A percentile compares a stretch with the other conserved stretches of the same genome.
Evolutionary conservation across 2,329 filamentous ascomycete genomes (phyloP).

Genomic region (Magnaporthiopsis poae): DNA sequence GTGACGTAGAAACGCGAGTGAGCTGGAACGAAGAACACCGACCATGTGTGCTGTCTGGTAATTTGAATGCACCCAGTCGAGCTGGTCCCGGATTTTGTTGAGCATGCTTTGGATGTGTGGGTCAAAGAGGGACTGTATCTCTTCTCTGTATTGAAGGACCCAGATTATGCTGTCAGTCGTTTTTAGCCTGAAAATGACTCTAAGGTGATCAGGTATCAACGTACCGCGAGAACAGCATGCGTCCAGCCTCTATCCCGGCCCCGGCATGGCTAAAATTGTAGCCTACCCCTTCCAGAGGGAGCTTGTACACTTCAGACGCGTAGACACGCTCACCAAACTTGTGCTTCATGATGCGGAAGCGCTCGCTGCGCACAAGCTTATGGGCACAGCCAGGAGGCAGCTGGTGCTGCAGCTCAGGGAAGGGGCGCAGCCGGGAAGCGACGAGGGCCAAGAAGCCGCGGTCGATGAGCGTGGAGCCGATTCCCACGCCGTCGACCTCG

Average conservation of each 20-base stretch:
- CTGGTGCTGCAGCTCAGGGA: not conserved
- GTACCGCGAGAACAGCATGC: not conserved
- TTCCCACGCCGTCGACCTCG: constrained; percentile 34
- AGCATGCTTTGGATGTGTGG: constrained; percentile 30
- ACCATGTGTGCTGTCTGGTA: constrained; percentile 26
- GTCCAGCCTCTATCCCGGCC: not conserved
- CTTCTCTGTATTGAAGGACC: constrained; percentile 11
- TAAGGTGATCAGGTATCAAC: not conserved
- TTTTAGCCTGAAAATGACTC: not conserved
- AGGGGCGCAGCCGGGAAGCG: constrained; percentile 17
- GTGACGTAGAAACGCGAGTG: not conserved
- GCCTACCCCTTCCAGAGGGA: not conserved
- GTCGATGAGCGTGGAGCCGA: constrained; percentile 37
- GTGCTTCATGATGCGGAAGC: not conserved
- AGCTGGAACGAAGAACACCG: constrained; percentile 1
- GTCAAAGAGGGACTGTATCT: constrained; percentile 35
- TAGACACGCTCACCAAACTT: not conserved
- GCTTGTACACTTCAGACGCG: not conserved
- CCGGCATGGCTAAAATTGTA: not conserved
- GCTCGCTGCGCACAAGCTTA: not conserved
- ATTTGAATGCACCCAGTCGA: constrained; percentile 28
- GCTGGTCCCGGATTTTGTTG: constrained; percentile 28
- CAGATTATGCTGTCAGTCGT: not conserved
- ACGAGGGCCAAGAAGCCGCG: constrained; percentile 31
- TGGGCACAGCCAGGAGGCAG: not conserved